Evolutionary conservation across 1,284 basidiomycete genomes (phyloP).

Genomic region (Ustilago lituana): DNA sequence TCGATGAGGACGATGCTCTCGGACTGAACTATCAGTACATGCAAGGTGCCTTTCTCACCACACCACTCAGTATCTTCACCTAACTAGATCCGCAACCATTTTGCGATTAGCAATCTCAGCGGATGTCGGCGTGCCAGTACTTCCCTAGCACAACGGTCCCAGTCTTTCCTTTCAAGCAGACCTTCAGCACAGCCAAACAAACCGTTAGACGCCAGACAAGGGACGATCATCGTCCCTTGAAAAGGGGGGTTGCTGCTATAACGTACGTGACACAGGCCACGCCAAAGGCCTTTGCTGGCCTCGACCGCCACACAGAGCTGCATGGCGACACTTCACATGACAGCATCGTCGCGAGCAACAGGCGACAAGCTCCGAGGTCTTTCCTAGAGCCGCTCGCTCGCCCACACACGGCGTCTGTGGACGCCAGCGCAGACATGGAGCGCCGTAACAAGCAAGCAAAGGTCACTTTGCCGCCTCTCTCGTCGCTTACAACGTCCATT

Average conservation of each 20-base stretch:
- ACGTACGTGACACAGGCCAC: not conserved
- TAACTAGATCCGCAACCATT: too few species aligned
- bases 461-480: constrained; percentile 38
- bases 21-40: too few species aligned
- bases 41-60: too few species aligned
- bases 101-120: too few species aligned
- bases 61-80: too few species aligned
- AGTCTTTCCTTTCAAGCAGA: not conserved
- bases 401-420: not conserved
- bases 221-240: too few species aligned
- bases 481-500: constrained; percentile 34
- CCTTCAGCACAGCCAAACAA: not conserved
- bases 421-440: constrained; percentile 12
- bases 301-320: not conserved
- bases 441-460: constrained; percentile 7
- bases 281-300: not conserved
- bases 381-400: not conserved
- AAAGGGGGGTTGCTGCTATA: not conserved
- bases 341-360: not conserved
- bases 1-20: too few species aligned
- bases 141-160: not conserved
- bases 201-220: too few species aligned
- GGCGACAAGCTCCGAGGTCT: not conserved
- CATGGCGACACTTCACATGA: constrained; percentile 1
- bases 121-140: constrained; percentile 13